Evolutionary conservation across 2,329 filamentous ascomycete genomes (phyloP).

Genomic region (Botryotinia narcissicola): DNA sequence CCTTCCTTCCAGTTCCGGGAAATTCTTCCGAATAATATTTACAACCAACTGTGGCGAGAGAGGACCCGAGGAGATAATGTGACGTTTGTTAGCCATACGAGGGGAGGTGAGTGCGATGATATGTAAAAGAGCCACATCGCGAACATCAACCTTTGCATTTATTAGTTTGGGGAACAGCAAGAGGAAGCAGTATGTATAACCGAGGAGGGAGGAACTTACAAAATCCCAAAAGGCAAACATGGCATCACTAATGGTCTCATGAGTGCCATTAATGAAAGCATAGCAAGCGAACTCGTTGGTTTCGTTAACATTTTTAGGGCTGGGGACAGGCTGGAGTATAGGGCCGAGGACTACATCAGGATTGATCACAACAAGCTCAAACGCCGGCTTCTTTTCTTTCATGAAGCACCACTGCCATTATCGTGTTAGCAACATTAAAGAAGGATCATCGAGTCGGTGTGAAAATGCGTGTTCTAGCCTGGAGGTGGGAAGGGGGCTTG

Average conservation of each 20-base stretch:
- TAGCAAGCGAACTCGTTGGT: constrained; percentile 58
- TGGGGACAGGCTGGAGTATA: constrained; percentile 58
- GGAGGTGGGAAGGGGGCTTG: not conserved
- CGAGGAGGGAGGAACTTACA: constrained; percentile 38
- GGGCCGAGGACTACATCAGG: constrained; percentile 62
- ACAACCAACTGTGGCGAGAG: constrained; percentile 59
- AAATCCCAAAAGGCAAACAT: constrained; percentile 26
- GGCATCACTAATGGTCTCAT: constrained; percentile 38
- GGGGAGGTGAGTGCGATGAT: constrained; percentile 54
- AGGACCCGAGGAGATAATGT: constrained; percentile 54
- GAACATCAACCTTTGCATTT: constrained; percentile 43
- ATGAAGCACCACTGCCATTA: constrained; percentile 53
- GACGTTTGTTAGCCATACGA: constrained; percentile 57
- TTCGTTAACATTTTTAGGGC: constrained; percentile 62
- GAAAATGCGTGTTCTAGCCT: not conserved
- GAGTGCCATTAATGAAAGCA: constrained; percentile 50
- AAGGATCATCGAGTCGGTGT: not conserved
- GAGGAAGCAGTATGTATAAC: not conserved
- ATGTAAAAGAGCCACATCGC: constrained; percentile 60
- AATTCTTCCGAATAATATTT: constrained; percentile 51
- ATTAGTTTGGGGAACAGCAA: not conserved
- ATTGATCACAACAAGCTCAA: constrained; percentile 59
- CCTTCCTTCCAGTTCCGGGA: constrained; percentile 49
- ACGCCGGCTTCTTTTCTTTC: constrained; percentile 49
- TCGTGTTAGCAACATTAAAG: not conserved